These are phyloP conservation scores for Colletotrichum eremochloae DNA, from an alignment of 2,329 filamentous ascomycete genomes.

Conservation along the genomic window DNA sequence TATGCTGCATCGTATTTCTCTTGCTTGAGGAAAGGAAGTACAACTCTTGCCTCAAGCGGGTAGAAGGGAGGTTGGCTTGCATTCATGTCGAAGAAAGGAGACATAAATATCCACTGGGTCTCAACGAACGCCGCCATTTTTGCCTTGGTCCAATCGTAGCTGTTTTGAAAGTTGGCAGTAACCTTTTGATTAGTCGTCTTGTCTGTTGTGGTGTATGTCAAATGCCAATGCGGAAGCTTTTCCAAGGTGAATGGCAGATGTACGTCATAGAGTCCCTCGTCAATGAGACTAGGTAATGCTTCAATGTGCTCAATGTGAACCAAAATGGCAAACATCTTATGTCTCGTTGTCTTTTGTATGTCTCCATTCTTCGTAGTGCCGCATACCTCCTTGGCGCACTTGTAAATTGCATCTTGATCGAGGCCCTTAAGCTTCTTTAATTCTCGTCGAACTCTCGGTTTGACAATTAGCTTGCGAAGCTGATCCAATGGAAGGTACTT, in stretches of 20 bases:
- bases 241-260: neutral
- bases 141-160: neutral
- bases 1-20: neutral
- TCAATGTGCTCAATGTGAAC: neutral
- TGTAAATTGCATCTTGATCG: neutral
- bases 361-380: neutral
- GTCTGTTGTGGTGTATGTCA: neutral
- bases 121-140: neutral
- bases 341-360: neutral
- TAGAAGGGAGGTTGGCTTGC: neutral
- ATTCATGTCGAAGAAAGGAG: neutral
- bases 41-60: neutral
- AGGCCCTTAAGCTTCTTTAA: neutral
- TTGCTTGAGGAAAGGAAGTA: neutral
- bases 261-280: neutral
- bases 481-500: neutral
- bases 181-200: neutral
- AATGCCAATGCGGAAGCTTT: neutral
- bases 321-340: neutral
- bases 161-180: neutral
- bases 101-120: neutral
- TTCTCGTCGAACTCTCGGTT: neutral
- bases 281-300: neutral
- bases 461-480: neutral
- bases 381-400: neutral